Evolutionary conservation across 495 filamentous ascomycete genomes (phyloP), one percentile per base, ranked within the genome.

Genomic region (Hypoxylon intermedium): DNA sequence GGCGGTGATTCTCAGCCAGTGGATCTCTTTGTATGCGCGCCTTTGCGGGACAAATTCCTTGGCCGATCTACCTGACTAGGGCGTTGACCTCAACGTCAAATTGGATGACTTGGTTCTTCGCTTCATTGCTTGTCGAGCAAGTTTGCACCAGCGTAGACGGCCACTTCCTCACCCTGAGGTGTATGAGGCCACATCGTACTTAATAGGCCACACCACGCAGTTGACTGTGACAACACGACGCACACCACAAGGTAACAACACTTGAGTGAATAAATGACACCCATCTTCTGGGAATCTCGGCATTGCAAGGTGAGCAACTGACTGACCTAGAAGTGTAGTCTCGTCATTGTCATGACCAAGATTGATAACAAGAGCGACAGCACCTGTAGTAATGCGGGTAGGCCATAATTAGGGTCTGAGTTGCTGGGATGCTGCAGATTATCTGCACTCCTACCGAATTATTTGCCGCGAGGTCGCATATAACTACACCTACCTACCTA

Each of bases 1-100:
- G 44, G 38, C 56, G 56, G 21, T 60, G 38, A 65, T 50, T 57
- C 45, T 43, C 34, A 57, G 62, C 62, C 62, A 65, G 56, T 60
- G 51, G 56, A 60, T 65, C 53, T 13, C 16, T 31, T 28, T 52
- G 46, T 47, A 33, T 43, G 55, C 62, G 50, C 56, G 56, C 51
- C 38, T 33, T 60, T 46, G 37, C 46, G n/a, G 36, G 36, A 56
- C 33, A 47, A 38, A 11, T 45, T 41, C n/a, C 55, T 60, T 56
- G 43, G 54, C 54, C 40, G 33, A 21, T 9, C 12, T 59, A 43
- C 30, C 16, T 64, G 44, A 48, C 60, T 44, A 30, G 60, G 50
- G 40, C 36, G 40, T 40, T 37, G 31, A 43, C 33, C 24, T 45
- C n/a, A 33, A 33, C 13, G 26, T 46, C 9, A 43, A 37, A 40